Evolutionary conservation across 2,329 filamentous ascomycete species (phyloP), one percentile per base, ranked within the genome.

Genomic region (Cordyceps javanica): DNA sequence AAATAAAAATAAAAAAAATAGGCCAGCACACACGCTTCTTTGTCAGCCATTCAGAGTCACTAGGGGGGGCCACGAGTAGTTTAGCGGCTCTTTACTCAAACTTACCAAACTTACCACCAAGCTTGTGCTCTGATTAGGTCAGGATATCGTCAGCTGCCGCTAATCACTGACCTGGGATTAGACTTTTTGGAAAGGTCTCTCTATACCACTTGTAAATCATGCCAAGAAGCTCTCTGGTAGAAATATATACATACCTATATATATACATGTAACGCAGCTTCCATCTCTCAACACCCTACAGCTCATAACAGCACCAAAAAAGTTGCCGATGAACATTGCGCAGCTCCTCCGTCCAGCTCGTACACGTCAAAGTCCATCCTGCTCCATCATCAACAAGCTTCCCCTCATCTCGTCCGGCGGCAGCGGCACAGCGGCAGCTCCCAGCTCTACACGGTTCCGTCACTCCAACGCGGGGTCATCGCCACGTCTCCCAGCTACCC

Each of bases 71-170:
- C 21, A n/a, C 8, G 19, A 52, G 26, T 23, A 10, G 50, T 21
- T 23, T 53, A 54, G 51, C 14, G 48, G 25, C 26, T 5, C 10
- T 16, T 23, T 16, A 2, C 13, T 21, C 30, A 19, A 38, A n/a
- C 36, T n/a, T n/a, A n/a, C n/a, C n/a, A n/a, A n/a, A n/a, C n/a
- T 13, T 3, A 45, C 5, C 48, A 39, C 5, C 46, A 16, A 9
- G 19, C 3, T 23, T 10, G 26, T 36, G 13, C 52, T 36, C 19
- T 49, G 53, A 56, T 56, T 56, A 56, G 44, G 53, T 56, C 53
- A 56, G 53, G 53, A 49, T 56, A 39, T 46, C 13, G 53, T 56
- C 53, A 56, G 53, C 53, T 46, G 16, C 30, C 41, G 16, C 53
- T 39, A 48, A 39, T 49, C n/a, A 21, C 16, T 34, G 26, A 34